Percentiles rank a stretch among this genome's conserved stretches.
phyloP scores from a whole-genome alignment of 2,329 filamentous ascomycete species.

The Phyllosticta citribraziliensis region DNA sequence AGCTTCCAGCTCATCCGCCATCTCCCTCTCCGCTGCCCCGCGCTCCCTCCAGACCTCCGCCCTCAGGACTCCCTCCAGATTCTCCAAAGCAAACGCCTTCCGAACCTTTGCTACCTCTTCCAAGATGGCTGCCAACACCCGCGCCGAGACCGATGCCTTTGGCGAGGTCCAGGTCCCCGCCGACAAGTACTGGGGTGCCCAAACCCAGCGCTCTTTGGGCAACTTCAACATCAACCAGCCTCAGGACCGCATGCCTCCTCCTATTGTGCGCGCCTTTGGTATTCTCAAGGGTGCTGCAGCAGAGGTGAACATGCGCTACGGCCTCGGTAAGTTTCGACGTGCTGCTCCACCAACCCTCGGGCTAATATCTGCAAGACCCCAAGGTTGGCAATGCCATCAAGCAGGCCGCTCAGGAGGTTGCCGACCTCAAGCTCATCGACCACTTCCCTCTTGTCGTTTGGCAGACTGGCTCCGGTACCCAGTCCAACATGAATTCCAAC shows the following conservation, averaged over 20 bases:
- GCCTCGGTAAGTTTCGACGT: conserved; percentile 53
- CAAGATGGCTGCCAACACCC: conserved; percentile 39
- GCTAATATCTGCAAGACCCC: conserved; percentile 49
- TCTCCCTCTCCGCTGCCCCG: background rate
- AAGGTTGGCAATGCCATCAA: conserved; percentile 88
- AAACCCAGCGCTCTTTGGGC: conserved; percentile 89
- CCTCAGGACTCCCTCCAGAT: background rate
- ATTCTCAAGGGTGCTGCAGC: conserved; percentile 96
- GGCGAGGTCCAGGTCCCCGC: conserved; percentile 85
- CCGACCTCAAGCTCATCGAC: conserved; percentile 84
- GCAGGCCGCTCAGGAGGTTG: conserved; percentile 85
- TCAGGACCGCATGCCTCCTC: conserved; percentile 93
- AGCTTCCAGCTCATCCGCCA: conserved; percentile 4
- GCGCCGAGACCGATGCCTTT: conserved; percentile 95
- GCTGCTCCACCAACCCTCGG: background rate
- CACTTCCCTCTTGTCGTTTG: conserved; percentile 98
- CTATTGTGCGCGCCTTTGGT: conserved; percentile 86
- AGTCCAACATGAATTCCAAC: conserved; percentile 99
- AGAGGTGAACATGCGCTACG: conserved; percentile 89
- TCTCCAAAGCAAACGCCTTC: conserved; percentile 2
- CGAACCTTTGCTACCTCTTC: conserved; percentile 24
- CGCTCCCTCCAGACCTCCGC: conserved; percentile 6
- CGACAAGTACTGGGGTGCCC: conserved; percentile 97
- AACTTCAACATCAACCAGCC: conserved; percentile 99
- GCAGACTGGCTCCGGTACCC: conserved; percentile 97